A percentile compares a stretch with the other conserved stretches of the same genome.
Conservation (phyloP, 768 basidiomycete genomes). For the Psilocybe sp. region DNA sequence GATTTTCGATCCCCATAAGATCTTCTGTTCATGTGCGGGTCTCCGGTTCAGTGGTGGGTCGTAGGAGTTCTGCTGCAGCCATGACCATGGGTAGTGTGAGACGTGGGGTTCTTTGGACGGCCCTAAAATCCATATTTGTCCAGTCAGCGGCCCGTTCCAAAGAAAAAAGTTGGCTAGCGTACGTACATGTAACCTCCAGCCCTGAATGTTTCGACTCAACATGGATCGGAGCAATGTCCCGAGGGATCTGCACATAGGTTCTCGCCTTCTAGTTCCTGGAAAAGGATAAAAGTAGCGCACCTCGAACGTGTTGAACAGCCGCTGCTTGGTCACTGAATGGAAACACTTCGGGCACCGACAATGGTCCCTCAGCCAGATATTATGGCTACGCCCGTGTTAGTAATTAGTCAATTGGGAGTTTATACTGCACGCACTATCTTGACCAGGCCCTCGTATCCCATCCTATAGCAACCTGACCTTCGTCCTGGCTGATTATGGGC, state of each 20-base stretch:
- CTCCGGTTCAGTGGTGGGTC: slow-evolving; percentile 54
- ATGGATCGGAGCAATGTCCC: slow-evolving; percentile 61
- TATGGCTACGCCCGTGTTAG: slow-evolving; percentile 55
- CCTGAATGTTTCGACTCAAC: slow-evolving; percentile 60
- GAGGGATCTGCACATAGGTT: slow-evolving; percentile 58
- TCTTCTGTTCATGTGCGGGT: slow-evolving; percentile 43
- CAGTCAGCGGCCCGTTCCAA: background rate
- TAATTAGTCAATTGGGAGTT: background rate
- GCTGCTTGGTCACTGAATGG: slow-evolving; percentile 85
- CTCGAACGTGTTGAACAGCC: slow-evolving; percentile 83
- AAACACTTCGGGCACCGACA: slow-evolving; percentile 87
- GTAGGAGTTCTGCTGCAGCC: slow-evolving; percentile 78
- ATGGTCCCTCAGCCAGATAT: slow-evolving; percentile 90
- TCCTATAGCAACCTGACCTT: slow-evolving; percentile 60
- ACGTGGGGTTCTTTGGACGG: slow-evolving; percentile 59
- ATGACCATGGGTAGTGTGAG: slow-evolving; percentile 87
- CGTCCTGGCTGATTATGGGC: slow-evolving; percentile 55
- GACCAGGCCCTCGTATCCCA: slow-evolving; percentile 76
- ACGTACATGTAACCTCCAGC: slow-evolving; percentile 73
- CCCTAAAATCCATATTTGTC: slow-evolving; percentile 33
- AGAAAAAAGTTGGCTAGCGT: background rate
- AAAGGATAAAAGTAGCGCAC: slow-evolving; percentile 33
- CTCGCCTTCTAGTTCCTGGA: background rate
- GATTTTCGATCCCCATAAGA: slow-evolving; percentile 82
- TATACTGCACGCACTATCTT: slow-evolving; percentile 57